Evolutionary conservation across 148 eudicot species (phyloP), one percentile per base, ranked within the genome.

Genomic region (Polygonum aviculare): DNA sequence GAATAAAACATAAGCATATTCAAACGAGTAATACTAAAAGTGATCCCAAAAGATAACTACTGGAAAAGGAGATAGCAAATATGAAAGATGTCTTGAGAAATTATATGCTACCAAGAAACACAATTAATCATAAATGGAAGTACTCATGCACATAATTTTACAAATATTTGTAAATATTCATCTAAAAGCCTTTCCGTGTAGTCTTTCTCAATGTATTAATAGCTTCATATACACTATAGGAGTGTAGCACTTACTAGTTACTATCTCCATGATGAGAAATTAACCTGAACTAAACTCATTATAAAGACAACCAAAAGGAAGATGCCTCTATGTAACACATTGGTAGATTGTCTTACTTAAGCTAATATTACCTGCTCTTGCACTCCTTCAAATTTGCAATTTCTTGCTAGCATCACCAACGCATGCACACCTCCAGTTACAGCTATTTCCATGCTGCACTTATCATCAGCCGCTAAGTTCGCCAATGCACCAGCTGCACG

Each of bases 401-500:
- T 87, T 45, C 91, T 90, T 52, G 98, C 98, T 72, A 95, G 90
- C 87, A 81, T 95, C 80, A 89, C 98, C 82, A 95, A 79, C 79
- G 98, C 99, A 81, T 84, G 96, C 45, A 95, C 90, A 79, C 99
- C 99, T 74, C 99, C 96, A 18, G 89, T 92, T 33, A 79, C 74
- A 69, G 98, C 96, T 78, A 95, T 91, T 80, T 91, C 98, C 91
- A 90, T 91, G 86, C 99, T 95, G 84, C 98, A 95, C 75, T 91
- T 95, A 78, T 93, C 98, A 83, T 95, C 99, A 31, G 97, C 99
- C 12, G 99, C 99, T 84, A 95, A 84, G 80, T 95, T 95, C 60
- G 98, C 99, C 69, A 95, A 78, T n/a, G 99, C 98, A 70, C 99
- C 99, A 83, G 98, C 99, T 12, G 98, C 99, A 62, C 98, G 98